phyloP scores from a whole-genome alignment of 75 land plant species.

The Pinus taeda region DNA sequence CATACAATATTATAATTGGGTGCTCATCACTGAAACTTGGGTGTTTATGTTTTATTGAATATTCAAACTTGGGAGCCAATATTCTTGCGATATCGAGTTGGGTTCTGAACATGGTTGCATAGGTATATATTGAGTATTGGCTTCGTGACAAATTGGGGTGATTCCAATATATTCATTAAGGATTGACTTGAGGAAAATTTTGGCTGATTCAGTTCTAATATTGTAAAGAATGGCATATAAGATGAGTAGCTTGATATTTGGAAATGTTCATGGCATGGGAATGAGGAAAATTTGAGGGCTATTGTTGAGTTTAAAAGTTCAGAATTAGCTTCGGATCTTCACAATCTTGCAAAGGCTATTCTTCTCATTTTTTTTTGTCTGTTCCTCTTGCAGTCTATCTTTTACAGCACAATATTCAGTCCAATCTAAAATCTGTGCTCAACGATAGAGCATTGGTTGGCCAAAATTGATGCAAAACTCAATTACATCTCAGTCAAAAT shows the following conservation, averaged over 20 bases:
- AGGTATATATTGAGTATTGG: neutral
- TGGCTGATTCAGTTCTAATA: neutral
- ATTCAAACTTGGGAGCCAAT: neutral
- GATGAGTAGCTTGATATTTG: neutral
- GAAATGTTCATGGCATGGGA: neutral
- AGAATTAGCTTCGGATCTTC: neutral
- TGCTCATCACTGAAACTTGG: neutral
- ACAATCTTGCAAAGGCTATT: neutral
- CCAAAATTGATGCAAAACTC: neutral
- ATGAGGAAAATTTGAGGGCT: neutral
- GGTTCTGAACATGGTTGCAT: neutral
- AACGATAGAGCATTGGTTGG: neutral
- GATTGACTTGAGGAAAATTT: neutral
- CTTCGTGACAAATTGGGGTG: neutral
- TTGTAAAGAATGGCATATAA: neutral
- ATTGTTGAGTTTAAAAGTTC: neutral
- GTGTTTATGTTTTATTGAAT: neutral
- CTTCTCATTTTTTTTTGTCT: neutral
- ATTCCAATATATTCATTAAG: neutral
- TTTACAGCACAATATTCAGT: neutral
- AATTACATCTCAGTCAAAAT: neutral
- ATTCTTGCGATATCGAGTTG: neutral
- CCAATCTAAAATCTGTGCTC: neutral
- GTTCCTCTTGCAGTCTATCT: neutral
- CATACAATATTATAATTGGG: neutral